phyloP scores from a whole-genome alignment of 1,284 basidiomycete genomes.

The Cutaneotrichosporon mucoides region DNA sequence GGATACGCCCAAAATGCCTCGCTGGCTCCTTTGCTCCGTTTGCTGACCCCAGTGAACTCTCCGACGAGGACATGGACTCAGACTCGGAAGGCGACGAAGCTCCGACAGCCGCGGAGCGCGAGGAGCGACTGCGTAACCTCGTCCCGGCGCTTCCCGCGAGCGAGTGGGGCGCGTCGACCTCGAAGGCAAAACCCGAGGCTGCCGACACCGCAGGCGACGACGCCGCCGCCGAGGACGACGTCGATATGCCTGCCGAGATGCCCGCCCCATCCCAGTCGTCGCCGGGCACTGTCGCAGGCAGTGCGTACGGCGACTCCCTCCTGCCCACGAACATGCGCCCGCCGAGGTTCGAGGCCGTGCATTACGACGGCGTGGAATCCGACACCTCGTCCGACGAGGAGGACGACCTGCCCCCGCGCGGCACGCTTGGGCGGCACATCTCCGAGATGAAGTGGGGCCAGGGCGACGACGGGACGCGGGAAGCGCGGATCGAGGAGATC shows the following conservation, averaged over 20 bases:
- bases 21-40: too few relatives aligned
- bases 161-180: constrained; percentile 49
- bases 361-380: constrained; percentile 67
- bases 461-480: constrained; percentile 2
- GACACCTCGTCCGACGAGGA: constrained; percentile 68
- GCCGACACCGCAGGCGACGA: neutral
- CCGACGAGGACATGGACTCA: constrained; percentile 50
- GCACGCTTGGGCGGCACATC: constrained; percentile 36
- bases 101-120: constrained; percentile 37
- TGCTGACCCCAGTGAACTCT: constrained; percentile 34
- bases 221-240: neutral
- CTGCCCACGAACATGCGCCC: constrained; percentile 54
- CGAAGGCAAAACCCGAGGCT: neutral
- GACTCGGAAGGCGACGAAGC: constrained; percentile 34
- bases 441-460: constrained; percentile 38
- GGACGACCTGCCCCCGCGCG: constrained; percentile 34
- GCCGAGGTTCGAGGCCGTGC: constrained; percentile 72
- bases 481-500: constrained; percentile 35
- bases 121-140: constrained; percentile 41
- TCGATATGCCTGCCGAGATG: neutral
- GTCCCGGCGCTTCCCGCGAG: constrained; percentile 44
- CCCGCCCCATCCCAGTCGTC: neutral
- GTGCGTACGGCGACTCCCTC: constrained; percentile 35
- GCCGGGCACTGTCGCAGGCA: constrained; percentile 12
- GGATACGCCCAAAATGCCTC: neutral